Percentiles rank a stretch among this genome's conserved stretches.
phyloP scores from a whole-genome alignment of 192 early-diverging fungal genomes.

The Radiomyces spectabilis region DNA sequence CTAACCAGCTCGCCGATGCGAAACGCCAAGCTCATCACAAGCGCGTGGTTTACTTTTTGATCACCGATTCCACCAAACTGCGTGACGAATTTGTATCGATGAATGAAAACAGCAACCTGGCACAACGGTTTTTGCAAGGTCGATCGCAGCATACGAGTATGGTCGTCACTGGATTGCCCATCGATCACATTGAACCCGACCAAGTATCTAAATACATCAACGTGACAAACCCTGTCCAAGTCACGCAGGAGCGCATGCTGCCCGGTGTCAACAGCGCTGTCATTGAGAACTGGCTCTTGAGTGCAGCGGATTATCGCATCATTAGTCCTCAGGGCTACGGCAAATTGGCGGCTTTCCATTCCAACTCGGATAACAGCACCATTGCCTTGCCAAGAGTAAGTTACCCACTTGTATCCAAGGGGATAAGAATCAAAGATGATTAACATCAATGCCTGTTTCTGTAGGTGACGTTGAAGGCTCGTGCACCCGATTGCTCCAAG shows the following conservation, averaged over 20 bases:
- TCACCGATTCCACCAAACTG: conserved; percentile 34
- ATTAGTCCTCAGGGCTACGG: conserved; percentile 32
- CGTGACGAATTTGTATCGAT: conserved; percentile 26
- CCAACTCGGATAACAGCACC: conserved; percentile 20
- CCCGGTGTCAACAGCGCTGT: conserved; percentile 28
- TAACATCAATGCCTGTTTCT: not conserved
- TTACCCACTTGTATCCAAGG: not conserved
- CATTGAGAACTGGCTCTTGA: conserved; percentile 40
- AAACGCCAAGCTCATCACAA: conserved; percentile 26
- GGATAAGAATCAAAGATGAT: not conserved
- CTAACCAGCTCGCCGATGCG: conserved; percentile 26
- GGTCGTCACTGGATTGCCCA: conserved; percentile 31
- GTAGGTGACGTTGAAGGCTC: not conserved
- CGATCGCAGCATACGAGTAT: conserved; percentile 5
- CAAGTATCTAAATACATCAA: conserved; percentile 34
- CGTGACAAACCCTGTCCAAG: conserved; percentile 15
- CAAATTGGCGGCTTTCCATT: conserved; percentile 35
- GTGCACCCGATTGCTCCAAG: conserved; percentile 14
- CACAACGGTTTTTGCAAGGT: not conserved
- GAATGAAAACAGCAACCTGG: conserved; percentile 14
- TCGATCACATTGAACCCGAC: conserved; percentile 31
- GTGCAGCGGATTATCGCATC: conserved; percentile 34
- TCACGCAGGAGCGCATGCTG: conserved; percentile 13
- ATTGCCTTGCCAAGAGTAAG: conserved; percentile 23
- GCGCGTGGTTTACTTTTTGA: conserved; percentile 28